phyloP scores from a whole-genome alignment of 2,329 filamentous ascomycete species.

The Xylariaceae sp. region DNA sequence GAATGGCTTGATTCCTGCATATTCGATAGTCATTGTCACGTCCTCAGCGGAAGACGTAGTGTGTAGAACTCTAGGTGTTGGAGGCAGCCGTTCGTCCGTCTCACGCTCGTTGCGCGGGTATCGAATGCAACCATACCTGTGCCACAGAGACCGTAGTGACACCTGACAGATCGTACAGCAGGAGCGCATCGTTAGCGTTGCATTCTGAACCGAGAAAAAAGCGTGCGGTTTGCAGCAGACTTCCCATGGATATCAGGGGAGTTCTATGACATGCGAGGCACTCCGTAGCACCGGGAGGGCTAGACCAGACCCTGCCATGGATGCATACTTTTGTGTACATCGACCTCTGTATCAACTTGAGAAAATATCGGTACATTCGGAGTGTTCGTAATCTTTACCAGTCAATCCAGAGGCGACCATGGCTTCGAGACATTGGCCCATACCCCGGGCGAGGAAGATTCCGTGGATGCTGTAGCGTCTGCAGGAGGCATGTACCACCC shows the following conservation, averaged over 20 bases:
- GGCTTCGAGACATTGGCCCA: constrained; percentile 5
- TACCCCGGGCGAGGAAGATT: constrained; percentile 5
- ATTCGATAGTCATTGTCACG: background rate
- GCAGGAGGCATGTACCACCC: no score
- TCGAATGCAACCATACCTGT: constrained; percentile 2
- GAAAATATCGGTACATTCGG: constrained; percentile 9
- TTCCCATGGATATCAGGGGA: no score
- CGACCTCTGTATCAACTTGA: constrained; percentile 3
- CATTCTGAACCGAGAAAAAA: constrained; percentile 4
- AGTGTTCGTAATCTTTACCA: constrained; percentile 12
- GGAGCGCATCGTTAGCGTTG: constrained; percentile 3
- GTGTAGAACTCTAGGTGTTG: background rate
- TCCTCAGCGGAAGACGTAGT: background rate
- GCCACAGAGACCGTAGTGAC: constrained; percentile 5
- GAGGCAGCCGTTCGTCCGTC: background rate
- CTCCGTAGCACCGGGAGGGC: no score
- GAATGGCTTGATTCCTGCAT: background rate
- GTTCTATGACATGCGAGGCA: no score
- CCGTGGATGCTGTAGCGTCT: no score
- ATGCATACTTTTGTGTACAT: background rate
- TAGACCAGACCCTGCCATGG: background rate
- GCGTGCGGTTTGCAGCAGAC: constrained; percentile 1
- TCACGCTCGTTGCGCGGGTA: background rate
- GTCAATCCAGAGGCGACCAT: constrained; percentile 11
- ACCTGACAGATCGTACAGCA: constrained; percentile 12